These are phyloP conservation scores for Plasmodium reichenowi DNA, from an alignment of 169 alveolate genomes.

Conservation along the genomic window DNA sequence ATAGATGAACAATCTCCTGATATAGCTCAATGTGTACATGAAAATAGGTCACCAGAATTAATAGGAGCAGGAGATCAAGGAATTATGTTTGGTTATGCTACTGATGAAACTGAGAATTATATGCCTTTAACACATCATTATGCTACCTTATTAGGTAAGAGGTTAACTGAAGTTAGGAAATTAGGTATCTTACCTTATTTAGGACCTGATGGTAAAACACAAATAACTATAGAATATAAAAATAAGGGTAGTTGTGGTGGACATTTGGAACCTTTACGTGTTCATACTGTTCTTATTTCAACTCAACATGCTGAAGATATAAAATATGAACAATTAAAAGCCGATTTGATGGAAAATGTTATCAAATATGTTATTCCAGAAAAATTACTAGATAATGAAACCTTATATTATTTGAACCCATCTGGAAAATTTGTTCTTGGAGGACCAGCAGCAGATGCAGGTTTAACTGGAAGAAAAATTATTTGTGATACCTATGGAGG, in stretches of 20 bases:
- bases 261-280: slow-evolving; percentile 91
- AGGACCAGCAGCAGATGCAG: slow-evolving; percentile 99
- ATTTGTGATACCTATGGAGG: slow-evolving; percentile 99
- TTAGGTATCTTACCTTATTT: slow-evolving; percentile 92
- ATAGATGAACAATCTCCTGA: slow-evolving; percentile 96
- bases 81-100: slow-evolving; percentile 99
- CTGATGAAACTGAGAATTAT: slow-evolving; percentile 97
- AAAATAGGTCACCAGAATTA: slow-evolving; percentile 89
- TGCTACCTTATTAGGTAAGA: slow-evolving; percentile 94
- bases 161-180: slow-evolving; percentile 95
- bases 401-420: slow-evolving; percentile 96
- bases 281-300: slow-evolving; percentile 95
- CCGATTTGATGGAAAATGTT: slow-evolving; percentile 93
- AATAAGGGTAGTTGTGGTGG: slow-evolving; percentile 88
- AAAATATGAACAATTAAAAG: slow-evolving; percentile 86
- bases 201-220: slow-evolving; percentile 99
- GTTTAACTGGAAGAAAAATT: slow-evolving; percentile 99
- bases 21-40: slow-evolving; percentile 97
- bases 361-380: slow-evolving; percentile 95
- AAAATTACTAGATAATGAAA: slow-evolving; percentile 93
- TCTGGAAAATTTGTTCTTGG: slow-evolving; percentile 98
- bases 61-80: slow-evolving; percentile 97
- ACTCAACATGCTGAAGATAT: slow-evolving; percentile 91
- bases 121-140: slow-evolving; percentile 98
- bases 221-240: slow-evolving; percentile 93